Percentiles rank a stretch among this genome's conserved stretches.
Conservation (phyloP, 2,329 filamentous ascomycete genomes). For the Ophiostoma australiae region DNA sequence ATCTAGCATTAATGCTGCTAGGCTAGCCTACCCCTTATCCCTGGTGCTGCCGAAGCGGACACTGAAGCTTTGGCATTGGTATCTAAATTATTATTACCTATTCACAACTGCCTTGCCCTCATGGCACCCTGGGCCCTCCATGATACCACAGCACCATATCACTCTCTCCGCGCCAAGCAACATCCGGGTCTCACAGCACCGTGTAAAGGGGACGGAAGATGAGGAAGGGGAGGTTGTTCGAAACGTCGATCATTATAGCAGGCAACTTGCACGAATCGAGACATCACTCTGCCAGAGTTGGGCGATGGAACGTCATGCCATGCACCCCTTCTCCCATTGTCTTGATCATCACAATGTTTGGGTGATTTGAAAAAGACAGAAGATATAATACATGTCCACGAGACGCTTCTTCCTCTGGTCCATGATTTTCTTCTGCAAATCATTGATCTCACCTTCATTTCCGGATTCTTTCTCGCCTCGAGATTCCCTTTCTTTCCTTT, state of each 20-base stretch:
- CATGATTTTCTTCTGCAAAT: slow-evolving; percentile 19
- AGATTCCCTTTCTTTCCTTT: slow-evolving; percentile 16
- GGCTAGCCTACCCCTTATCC: not conserved
- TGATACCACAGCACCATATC: not conserved
- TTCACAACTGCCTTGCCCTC: not conserved
- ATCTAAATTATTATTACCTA: not conserved
- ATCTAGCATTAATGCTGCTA: not conserved
- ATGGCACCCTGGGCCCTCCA: not conserved
- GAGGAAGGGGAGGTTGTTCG: not conserved
- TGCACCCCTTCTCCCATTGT: not conserved
- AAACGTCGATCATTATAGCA: slow-evolving; percentile 2
- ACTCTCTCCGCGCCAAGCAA: not conserved
- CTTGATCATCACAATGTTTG: not conserved
- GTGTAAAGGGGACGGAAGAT: not conserved
- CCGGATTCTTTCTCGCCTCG: slow-evolving; percentile 8
- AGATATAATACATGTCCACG: slow-evolving; percentile 18
- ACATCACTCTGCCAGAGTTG: not conserved
- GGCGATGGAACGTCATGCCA: not conserved
- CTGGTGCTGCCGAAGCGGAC: not conserved
- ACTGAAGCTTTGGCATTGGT: not conserved
- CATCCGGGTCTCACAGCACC: slow-evolving; percentile 11
- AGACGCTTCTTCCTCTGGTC: not conserved
- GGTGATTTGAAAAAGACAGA: not conserved
- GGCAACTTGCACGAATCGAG: not conserved
- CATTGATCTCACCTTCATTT: slow-evolving; percentile 22